These are phyloP conservation scores for Colletotrichum sp. DNA, from an alignment of 2,329 filamentous ascomycete genomes.

Conservation along the genomic window DNA sequence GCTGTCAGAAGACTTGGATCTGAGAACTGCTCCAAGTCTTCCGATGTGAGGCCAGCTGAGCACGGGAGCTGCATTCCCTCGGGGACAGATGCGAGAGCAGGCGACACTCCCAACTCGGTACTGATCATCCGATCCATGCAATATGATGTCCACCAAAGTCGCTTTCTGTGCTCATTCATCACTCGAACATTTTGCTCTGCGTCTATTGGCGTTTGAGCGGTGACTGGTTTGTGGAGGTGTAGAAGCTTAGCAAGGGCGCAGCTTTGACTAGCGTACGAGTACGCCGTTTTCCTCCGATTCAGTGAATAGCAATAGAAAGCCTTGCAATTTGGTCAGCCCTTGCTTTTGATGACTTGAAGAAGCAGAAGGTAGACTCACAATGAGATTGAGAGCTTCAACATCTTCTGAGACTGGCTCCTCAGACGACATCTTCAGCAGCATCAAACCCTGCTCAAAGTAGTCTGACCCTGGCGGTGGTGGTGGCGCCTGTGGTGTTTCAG, in stretches of 20 bases:
- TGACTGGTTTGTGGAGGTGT: not conserved
- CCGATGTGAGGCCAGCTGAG: not conserved
- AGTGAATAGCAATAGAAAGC: slow-evolving; percentile 21
- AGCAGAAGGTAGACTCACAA: not conserved
- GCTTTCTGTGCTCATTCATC: slow-evolving; percentile 6
- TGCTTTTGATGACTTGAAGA: accelerated
- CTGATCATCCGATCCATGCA: slow-evolving; percentile 20
- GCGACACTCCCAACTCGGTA: slow-evolving; percentile 13
- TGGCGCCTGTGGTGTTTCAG: not conserved
- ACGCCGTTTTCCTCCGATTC: slow-evolving; percentile 20
- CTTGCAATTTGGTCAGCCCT: not conserved
- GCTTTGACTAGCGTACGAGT: slow-evolving; percentile 18
- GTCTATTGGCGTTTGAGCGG: not conserved
- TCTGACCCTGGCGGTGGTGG: slow-evolving; percentile 17
- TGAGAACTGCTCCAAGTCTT: slow-evolving; percentile 9
- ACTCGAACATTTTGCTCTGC: not conserved
- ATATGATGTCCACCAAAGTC: slow-evolving; percentile 20
- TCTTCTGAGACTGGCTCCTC: slow-evolving; percentile 15
- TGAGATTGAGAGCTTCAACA: slow-evolving; percentile 9
- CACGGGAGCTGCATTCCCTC: not conserved
- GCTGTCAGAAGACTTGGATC: slow-evolving; percentile 3
- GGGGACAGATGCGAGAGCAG: not conserved
- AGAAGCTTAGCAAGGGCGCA: slow-evolving; percentile 13
- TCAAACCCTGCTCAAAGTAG: slow-evolving; percentile 19
- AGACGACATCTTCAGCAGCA: slow-evolving; percentile 11